A percentile compares a stretch with the other conserved stretches of the same genome.
Conservation (phyloP, 805 yeast genomes). For the Lachancea meyersii region DNA sequence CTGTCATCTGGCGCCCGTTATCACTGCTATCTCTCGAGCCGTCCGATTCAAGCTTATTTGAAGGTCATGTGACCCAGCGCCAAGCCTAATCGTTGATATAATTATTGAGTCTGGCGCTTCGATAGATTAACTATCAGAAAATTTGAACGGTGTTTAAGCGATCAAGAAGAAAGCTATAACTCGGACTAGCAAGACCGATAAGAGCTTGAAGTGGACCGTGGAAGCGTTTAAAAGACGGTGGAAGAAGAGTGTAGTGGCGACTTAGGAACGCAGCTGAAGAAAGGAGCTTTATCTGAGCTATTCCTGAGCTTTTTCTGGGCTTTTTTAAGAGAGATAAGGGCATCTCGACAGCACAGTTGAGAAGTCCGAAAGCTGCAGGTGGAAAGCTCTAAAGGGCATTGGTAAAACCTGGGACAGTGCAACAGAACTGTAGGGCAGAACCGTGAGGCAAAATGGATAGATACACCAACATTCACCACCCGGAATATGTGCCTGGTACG, state of each 20-base stretch:
- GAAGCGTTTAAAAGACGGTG: neutral
- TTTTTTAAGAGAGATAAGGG: too few species aligned
- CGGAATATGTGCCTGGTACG: slow-evolving; percentile 52
- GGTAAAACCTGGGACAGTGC: too few species aligned
- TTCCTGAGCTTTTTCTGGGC: too few species aligned
- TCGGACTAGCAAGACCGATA: neutral
- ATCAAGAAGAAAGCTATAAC: neutral
- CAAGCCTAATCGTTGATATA: neutral
- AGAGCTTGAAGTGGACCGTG: neutral
- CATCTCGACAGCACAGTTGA: too few species aligned
- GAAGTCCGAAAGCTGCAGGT: too few species aligned
- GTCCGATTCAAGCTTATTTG: too few species aligned
- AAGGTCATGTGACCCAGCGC: neutral
- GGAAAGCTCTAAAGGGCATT: too few species aligned
- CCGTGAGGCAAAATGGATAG: slow-evolving; percentile 28
- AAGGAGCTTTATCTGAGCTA: too few species aligned
- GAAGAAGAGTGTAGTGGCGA: too few species aligned
- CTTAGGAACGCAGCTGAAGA: too few species aligned
- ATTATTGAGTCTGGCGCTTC: neutral
- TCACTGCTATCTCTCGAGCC: too few species aligned
- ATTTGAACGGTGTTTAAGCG: neutral
- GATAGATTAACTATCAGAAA: neutral
- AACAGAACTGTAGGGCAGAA: too few species aligned
- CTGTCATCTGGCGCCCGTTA: neutral
- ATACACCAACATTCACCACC: slow-evolving; percentile 35